Evolutionary conservation across 2,329 filamentous ascomycete species (phyloP), one percentile per base, ranked within the genome.

Genomic region (Myotisia sp.): DNA sequence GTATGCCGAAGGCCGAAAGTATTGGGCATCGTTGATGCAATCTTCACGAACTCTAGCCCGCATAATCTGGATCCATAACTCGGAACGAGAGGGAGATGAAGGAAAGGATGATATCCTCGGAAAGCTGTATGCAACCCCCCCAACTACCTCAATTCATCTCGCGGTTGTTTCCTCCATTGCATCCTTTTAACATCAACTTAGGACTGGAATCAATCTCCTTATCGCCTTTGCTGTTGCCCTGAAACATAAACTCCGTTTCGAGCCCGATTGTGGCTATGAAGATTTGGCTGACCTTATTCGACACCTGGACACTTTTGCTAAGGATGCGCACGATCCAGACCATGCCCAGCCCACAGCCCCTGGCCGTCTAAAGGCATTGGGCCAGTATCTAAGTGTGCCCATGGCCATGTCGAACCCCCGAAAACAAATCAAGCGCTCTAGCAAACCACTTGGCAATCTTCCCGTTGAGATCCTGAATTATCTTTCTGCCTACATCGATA

Each of bases 231-330:
- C 80, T n/a, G 65, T 81, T 12, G 61, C 83, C 2, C 64, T 92
- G 39, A 87, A 87, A 60, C 83, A 90, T 58, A 77, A 75, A 47
- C 70, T 92, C 20, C 79, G 83, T 20, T 87, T 87, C 53, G 82
- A 92, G 52, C 82, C 83, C 1, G 82, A 80, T 47, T 74, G 76
- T 21, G 70, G 77, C 34, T 87, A 90, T 52, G 69, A 76, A 1
- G 83, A 90, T 48, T 64, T 92, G 4, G 60, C 70, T 23, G 70
- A 76, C 13, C 64, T 85, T 9, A 68, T 86, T 19, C 68, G 69
- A 10, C 76, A 85, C 49, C 66, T 92, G 19, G 70, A 82, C 43
- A 86, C 80, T 0, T 83, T 84, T 47, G 79, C 83, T 40, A 74
- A 65, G 39, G 60, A 64, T 13, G 71, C 71, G 5, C 60, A 70